These are phyloP conservation scores for Syncephalastrum sp. DNA, from an alignment of 371 early-diverging fungal species.

Conservation along the genomic window DNA sequence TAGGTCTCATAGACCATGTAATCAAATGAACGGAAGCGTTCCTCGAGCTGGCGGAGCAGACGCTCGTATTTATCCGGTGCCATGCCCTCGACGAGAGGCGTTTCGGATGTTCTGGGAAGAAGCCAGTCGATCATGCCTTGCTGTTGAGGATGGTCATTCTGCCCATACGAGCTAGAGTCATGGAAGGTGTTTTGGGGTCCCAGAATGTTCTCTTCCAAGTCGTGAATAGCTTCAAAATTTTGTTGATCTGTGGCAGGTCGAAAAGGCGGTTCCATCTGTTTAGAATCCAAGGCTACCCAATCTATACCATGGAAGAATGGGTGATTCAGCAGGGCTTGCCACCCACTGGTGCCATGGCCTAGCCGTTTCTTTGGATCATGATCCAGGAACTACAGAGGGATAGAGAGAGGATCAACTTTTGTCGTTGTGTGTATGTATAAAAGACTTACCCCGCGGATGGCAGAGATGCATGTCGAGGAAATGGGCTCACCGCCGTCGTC, in stretches of 20 bases:
- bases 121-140: constrained; percentile 25
- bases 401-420: too few species aligned
- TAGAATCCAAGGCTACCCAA: constrained; percentile 37
- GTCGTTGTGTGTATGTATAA: too few species aligned
- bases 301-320: constrained; percentile 37
- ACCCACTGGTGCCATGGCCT: constrained; percentile 38
- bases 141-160: too few species aligned
- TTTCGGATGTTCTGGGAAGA: constrained; percentile 63
- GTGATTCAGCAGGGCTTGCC: constrained; percentile 32
- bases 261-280: constrained; percentile 48
- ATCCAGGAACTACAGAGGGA: constrained; percentile 29
- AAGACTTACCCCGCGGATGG: constrained; percentile 47
- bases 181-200: background rate
- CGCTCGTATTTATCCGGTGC: constrained; percentile 11
- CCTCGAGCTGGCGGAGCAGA: constrained; percentile 25
- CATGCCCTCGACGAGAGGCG: constrained; percentile 46
- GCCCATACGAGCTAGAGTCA: too few species aligned
- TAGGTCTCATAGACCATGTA: constrained; percentile 58
- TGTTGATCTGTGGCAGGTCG: constrained; percentile 48
- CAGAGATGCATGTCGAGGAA: constrained; percentile 50
- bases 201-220: constrained; percentile 66
- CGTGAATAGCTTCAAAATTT: constrained; percentile 87
- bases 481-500: constrained; percentile 26
- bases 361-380: constrained; percentile 38
- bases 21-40: constrained; percentile 53